phyloP scores from a whole-genome alignment of 495 filamentous ascomycete species.

The Annulohypoxylon maeteangense region DNA sequence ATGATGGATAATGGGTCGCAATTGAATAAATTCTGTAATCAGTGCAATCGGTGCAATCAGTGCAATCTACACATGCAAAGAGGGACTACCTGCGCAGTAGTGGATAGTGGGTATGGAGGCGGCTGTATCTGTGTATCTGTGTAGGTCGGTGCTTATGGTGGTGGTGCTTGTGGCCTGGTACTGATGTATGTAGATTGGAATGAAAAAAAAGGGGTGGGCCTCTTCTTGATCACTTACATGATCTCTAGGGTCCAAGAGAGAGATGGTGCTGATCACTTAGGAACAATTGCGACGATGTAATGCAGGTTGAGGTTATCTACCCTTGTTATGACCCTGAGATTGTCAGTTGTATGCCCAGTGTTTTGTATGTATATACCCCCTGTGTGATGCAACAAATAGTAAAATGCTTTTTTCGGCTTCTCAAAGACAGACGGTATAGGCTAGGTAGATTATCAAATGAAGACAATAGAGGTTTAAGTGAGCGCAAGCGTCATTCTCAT shows the following conservation, averaged over 20 bases:
- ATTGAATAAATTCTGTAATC: constrained; percentile 20
- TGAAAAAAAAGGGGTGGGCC: constrained; percentile 35
- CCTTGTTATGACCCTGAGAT: constrained; percentile 14
- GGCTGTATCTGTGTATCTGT: not conserved
- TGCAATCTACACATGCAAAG: not conserved
- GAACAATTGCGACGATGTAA: constrained; percentile 40
- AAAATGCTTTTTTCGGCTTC: not conserved
- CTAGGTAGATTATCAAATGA: not conserved
- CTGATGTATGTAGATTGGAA: not conserved
- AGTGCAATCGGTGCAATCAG: constrained; percentile 11
- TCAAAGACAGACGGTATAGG: constrained; percentile 10
- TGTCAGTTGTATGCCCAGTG: constrained; percentile 6
- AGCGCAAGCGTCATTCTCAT: constrained; percentile 29
- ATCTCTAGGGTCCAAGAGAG: constrained; percentile 24
- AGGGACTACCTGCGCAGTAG: constrained; percentile 15
- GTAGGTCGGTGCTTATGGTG: no score
- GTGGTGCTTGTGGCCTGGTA: no score
- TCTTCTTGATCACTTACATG: constrained; percentile 36
- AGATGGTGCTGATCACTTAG: constrained; percentile 38
- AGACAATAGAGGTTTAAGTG: constrained; percentile 22
- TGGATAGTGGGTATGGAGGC: constrained; percentile 5
- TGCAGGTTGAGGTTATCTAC: constrained; percentile 38
- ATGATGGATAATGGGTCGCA: constrained; percentile 15
- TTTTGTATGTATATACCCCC: not conserved
- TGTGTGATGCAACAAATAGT: constrained; percentile 5